Evolutionary conservation across 805 yeast genomes (phyloP).

Genomic region (Dipodascopsis uninucleata): DNA sequence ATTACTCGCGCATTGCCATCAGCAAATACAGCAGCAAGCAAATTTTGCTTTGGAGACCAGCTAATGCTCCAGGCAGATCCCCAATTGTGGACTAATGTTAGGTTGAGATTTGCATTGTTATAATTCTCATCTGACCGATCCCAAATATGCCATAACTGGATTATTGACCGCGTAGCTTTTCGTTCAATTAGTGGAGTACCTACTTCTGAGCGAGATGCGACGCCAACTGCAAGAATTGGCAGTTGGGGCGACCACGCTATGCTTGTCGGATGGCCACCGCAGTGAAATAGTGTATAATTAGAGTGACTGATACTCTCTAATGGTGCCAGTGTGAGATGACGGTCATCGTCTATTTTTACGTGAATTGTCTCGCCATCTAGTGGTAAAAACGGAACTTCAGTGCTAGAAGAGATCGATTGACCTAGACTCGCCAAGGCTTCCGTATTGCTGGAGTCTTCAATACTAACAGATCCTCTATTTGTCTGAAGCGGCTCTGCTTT

Average conservation of each 20-base stretch:
- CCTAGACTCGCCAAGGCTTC: not conserved
- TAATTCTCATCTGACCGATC: not conserved
- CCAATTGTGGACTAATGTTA: constrained; percentile 18
- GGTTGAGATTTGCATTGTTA: constrained; percentile 5
- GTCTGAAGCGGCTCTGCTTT: not conserved
- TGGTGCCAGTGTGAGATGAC: too few relatives aligned
- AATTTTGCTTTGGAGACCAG: constrained; percentile 18
- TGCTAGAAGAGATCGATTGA: too few relatives aligned
- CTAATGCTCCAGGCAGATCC: constrained; percentile 24
- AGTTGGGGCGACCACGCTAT: constrained; percentile 24
- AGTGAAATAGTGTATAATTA: constrained; percentile 11
- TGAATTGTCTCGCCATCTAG: not conserved
- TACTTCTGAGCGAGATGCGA: constrained; percentile 15
- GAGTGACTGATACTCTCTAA: constrained; percentile 7
- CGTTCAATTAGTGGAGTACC: constrained; percentile 2
- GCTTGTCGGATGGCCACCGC: constrained; percentile 21
- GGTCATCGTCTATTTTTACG: constrained; percentile 9
- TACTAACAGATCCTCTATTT: not conserved
- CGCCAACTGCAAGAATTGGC: not conserved
- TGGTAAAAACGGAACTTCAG: not conserved
- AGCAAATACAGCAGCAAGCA: constrained; percentile 17
- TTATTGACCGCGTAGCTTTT: constrained; percentile 6
- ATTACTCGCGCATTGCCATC: constrained; percentile 26
- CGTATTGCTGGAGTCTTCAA: not conserved
- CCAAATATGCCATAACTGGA: constrained; percentile 25